Percentiles rank a stretch among this genome's conserved stretches.
Evolutionary conservation across 345 rosid genomes (phyloP).

Genomic region (Salix brachista): DNA sequence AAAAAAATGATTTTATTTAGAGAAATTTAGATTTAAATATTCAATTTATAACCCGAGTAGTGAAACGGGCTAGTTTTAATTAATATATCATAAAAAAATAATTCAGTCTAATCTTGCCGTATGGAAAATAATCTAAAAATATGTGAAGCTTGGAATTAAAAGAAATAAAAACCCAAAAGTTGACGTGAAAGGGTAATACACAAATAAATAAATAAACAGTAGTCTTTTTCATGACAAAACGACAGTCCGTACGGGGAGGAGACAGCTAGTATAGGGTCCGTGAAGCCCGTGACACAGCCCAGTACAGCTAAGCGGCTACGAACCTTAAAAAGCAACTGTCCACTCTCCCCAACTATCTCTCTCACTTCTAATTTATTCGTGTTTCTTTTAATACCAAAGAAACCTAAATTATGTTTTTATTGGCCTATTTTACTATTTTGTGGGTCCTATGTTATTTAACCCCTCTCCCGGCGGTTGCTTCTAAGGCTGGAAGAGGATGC

Average conservation of each 20-base stretch:
- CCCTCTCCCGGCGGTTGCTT: not conserved
- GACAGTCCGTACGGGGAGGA: slow-evolving; percentile 21
- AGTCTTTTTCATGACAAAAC: too few species aligned
- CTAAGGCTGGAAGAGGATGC: slow-evolving; percentile 8
- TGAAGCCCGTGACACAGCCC: slow-evolving; percentile 27
- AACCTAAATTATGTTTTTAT: not conserved
- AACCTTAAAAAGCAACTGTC: slow-evolving; percentile 15
- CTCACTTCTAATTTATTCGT: not conserved
- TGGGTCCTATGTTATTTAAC: not conserved
- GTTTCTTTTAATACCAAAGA: not conserved
- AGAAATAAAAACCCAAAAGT: not conserved
- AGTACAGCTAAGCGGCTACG: slow-evolving; percentile 35
- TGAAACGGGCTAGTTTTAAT: too few species aligned
- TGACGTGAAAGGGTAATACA: not conserved
- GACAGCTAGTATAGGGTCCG: slow-evolving; percentile 23
- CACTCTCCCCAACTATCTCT: not conserved
- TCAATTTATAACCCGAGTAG: too few species aligned
- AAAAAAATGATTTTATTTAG: too few species aligned
- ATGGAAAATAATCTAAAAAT: too few species aligned
- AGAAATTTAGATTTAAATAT: too few species aligned
- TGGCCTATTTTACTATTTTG: not conserved
- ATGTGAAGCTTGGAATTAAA: too few species aligned
- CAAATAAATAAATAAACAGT: too few species aligned
- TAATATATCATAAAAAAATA: too few species aligned
- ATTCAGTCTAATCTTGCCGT: too few species aligned